Conservation (phyloP, 129 eudicot species). For the Rutidosis leptorrhynchoides region DNA sequence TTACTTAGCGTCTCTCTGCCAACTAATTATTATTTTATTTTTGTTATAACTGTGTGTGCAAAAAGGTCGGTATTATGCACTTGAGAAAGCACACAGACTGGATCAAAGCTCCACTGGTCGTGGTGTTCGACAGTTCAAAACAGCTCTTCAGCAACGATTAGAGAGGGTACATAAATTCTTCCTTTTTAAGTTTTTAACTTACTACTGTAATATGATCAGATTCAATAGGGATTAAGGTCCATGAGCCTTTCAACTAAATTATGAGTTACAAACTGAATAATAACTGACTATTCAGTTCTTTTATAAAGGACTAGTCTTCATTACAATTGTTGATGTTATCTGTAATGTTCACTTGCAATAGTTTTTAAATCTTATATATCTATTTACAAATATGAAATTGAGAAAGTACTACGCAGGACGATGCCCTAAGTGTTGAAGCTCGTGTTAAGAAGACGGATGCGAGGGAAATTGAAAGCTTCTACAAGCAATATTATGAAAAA, state of each 20-base stretch:
- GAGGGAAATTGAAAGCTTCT: slow-evolving; percentile 92
- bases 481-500: slow-evolving; percentile 86
- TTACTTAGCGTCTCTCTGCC: background rate
- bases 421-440: slow-evolving; percentile 63
- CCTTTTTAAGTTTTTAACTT: background rate
- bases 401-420: slow-evolving; percentile 54
- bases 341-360: background rate
- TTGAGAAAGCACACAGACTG: slow-evolving; percentile 89
- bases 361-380: slow-evolving; percentile 1
- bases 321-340: background rate
- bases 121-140: slow-evolving; percentile 92
- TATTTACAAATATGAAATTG: slow-evolving; percentile 13
- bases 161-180: slow-evolving; percentile 54
- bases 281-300: background rate
- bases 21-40: background rate
- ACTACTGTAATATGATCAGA: background rate
- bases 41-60: background rate
- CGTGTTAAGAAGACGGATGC: slow-evolving; percentile 93
- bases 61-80: slow-evolving; percentile 84
- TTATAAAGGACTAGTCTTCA: background rate
- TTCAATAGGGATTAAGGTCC: slow-evolving; percentile 22
- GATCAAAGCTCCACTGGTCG: slow-evolving; percentile 89
- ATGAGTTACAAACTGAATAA: slow-evolving; percentile 12
- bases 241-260: slow-evolving; percentile 5
- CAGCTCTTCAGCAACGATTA: slow-evolving; percentile 78